phyloP scores from a whole-genome alignment of 768 basidiomycete genomes.

The Tylopilus plumbeoviolaceoides region DNA sequence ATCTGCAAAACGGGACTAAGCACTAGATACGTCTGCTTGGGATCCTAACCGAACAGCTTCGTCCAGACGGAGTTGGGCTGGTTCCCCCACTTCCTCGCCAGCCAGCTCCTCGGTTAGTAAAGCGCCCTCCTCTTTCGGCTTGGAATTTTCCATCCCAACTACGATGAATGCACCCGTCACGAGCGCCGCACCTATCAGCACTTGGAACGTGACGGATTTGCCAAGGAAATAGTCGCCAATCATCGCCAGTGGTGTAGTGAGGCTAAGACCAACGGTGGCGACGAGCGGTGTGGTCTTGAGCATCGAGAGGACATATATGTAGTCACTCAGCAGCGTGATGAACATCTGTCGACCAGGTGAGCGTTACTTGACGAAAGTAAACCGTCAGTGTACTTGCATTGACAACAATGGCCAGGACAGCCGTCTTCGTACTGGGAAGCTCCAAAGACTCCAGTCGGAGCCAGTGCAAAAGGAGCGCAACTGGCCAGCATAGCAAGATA shows the following conservation, averaged over 20 bases:
- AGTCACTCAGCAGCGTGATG: constrained; percentile 82
- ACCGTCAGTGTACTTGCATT: constrained; percentile 43
- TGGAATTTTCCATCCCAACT: constrained; percentile 55
- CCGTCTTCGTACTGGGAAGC: constrained; percentile 51
- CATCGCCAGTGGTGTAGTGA: constrained; percentile 92
- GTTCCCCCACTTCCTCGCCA: constrained; percentile 2
- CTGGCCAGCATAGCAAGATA: constrained; percentile 68
- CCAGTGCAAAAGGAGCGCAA: constrained; percentile 73
- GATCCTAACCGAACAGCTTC: constrained; percentile 7
- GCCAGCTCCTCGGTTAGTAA: constrained; percentile 1
- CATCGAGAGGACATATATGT: constrained; percentile 85
- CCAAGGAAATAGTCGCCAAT: constrained; percentile 71
- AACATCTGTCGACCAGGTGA: constrained; percentile 52
- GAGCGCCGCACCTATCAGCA: constrained; percentile 69
- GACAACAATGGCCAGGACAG: constrained; percentile 46
- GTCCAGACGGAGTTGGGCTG: constrained; percentile 4
- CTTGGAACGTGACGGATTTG: constrained; percentile 52
- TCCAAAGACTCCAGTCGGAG: constrained; percentile 71
- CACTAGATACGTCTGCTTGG: neutral
- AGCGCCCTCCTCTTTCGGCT: constrained; percentile 35
- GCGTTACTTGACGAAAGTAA: neutral
- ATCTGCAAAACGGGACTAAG: neutral
- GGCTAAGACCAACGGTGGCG: constrained; percentile 86
- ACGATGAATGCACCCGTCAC: constrained; percentile 77
- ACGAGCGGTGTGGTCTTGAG: constrained; percentile 94